phyloP scores from a whole-genome alignment of 192 early-diverging fungal species.

The Umbelopsis ramanniana region DNA sequence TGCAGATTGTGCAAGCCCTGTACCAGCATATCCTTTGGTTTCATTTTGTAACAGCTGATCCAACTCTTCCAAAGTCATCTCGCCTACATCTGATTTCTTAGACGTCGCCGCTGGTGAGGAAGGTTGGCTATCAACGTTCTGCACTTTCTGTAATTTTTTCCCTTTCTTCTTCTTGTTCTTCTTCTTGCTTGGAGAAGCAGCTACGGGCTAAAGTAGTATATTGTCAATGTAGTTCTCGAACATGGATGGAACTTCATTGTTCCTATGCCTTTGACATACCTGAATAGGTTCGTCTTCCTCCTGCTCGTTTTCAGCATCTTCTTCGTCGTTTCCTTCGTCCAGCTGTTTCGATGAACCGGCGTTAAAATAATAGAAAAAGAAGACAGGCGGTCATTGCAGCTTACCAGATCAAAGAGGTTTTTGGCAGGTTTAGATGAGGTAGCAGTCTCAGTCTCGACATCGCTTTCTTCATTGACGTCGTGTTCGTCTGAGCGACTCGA shows the following conservation, averaged over 20 bases:
- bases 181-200: slow-evolving; percentile 43
- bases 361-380: too few relatives aligned
- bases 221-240: neutral
- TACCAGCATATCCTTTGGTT: slow-evolving; percentile 54
- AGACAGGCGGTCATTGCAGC: neutral
- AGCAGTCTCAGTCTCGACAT: slow-evolving; percentile 45
- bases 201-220: slow-evolving; percentile 1
- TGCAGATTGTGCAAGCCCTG: slow-evolving; percentile 10
- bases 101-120: neutral
- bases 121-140: slow-evolving; percentile 19
- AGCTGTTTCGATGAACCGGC: slow-evolving; percentile 38
- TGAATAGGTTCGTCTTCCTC: slow-evolving; percentile 29
- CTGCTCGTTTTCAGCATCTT: slow-evolving; percentile 42
- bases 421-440: slow-evolving; percentile 33
- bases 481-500: neutral
- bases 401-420: slow-evolving; percentile 69
- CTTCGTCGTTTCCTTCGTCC: slow-evolving; percentile 52
- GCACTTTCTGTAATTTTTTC: slow-evolving; percentile 41
- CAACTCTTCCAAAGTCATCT: slow-evolving; percentile 66
- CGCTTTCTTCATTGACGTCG: slow-evolving; percentile 31
- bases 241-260: neutral
- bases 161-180: slow-evolving; percentile 60
- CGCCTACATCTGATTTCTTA: slow-evolving; percentile 43
- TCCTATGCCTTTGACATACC: slow-evolving; percentile 12
- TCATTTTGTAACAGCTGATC: slow-evolving; percentile 66